Percentiles rank a stretch among this genome's conserved stretches.
phyloP scores from a whole-genome alignment of 225 moss, liverwort and hornwort genomes.

The Bryoerythrophyllum caledonicum region DNA sequence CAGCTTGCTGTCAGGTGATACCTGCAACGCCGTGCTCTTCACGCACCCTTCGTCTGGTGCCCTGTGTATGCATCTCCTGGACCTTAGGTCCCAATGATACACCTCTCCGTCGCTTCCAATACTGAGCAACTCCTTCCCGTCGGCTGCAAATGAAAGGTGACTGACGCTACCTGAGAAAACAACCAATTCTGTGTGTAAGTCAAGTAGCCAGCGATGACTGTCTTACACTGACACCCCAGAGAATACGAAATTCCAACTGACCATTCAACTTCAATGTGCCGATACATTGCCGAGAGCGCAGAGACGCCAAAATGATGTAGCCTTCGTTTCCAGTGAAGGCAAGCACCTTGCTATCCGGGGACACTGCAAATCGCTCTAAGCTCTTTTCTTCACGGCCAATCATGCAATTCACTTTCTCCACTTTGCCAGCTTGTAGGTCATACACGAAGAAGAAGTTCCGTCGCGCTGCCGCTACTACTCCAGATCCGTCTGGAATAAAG shows the following conservation, averaged over 20 bases:
- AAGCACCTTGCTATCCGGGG: conserved; percentile 77
- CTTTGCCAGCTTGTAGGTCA: conserved; percentile 80
- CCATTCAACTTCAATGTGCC: conserved; percentile 97
- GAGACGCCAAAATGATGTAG: conserved; percentile 82
- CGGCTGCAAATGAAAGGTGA: conserved; percentile 68
- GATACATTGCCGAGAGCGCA: conserved; percentile 74
- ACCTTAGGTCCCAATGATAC: conserved; percentile 91
- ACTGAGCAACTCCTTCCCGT: conserved; percentile 77
- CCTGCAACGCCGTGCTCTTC: conserved; percentile 60
- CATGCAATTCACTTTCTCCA: conserved; percentile 74
- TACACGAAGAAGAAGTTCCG: conserved; percentile 79
- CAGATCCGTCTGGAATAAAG: conserved; percentile 88
- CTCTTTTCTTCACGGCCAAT: conserved; percentile 85
- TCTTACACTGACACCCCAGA: neutral
- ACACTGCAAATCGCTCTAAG: conserved; percentile 79
- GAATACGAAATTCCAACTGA: conserved; percentile 16
- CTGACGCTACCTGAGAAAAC: conserved; percentile 49
- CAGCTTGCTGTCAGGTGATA: conserved; percentile 70
- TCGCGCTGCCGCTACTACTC: conserved; percentile 74
- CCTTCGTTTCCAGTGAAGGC: conserved; percentile 88
- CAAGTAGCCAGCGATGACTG: neutral
- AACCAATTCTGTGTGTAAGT: neutral
- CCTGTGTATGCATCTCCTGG: conserved; percentile 82
- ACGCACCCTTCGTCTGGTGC: conserved; percentile 83
- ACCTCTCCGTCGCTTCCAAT: conserved; percentile 86